Evolutionary conservation across 2,329 filamentous ascomycete species (phyloP).

Genomic region (Dichotomopilus funicola): DNA sequence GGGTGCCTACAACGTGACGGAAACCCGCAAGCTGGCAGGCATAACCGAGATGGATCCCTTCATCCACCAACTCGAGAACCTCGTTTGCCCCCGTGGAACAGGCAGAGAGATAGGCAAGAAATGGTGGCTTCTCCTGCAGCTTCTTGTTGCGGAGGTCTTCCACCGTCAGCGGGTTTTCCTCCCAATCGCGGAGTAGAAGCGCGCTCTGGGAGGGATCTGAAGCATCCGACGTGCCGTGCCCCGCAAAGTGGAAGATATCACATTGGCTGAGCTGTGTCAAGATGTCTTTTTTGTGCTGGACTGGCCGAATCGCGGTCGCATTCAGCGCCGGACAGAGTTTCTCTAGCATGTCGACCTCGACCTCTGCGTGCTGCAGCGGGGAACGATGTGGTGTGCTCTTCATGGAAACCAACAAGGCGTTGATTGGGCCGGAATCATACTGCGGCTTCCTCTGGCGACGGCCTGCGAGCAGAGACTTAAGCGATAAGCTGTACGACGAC

Average conservation of each 20-base stretch:
- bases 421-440: not conserved
- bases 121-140: slow-evolving; percentile 17
- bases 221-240: not conserved
- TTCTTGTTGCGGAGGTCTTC: not conserved
- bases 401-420: not conserved
- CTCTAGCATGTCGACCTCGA: not conserved
- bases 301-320: not conserved
- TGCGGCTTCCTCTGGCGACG: not conserved
- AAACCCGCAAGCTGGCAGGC: slow-evolving; percentile 36
- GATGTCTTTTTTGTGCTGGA: not conserved
- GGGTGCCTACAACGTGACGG: slow-evolving; percentile 35
- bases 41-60: slow-evolving; percentile 32
- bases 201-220: not conserved
- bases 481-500: not conserved
- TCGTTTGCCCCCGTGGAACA: slow-evolving; percentile 29
- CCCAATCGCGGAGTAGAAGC: not conserved
- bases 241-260: not conserved
- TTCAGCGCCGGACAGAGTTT: not conserved
- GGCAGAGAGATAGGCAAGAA: slow-evolving; percentile 35
- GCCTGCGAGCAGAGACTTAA: not conserved
- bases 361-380: not conserved
- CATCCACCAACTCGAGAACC: slow-evolving; percentile 27
- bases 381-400: not conserved
- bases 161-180: not conserved
- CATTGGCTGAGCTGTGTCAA: not conserved